Percentiles rank a stretch among this genome's conserved stretches.
Evolutionary conservation across 139 green algal species (phyloP).

Genomic region (Penium margaritaceum): DNA sequence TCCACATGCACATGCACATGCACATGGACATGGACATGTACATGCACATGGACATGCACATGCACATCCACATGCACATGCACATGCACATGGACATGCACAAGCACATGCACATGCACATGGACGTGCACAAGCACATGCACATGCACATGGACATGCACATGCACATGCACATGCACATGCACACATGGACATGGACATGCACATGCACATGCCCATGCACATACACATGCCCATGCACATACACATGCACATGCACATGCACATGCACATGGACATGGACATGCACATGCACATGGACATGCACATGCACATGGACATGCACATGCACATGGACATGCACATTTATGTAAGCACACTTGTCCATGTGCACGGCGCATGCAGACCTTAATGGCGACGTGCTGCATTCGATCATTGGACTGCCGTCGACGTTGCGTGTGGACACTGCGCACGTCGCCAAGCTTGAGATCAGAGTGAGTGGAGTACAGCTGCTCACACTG

Average conservation of each 20-base stretch:
- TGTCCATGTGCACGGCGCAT: background rate
- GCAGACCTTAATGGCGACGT: conserved; percentile 35
- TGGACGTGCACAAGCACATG: too few relatives aligned
- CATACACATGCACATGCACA: background rate
- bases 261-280: background rate
- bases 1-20: too few relatives aligned
- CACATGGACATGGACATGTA: too few relatives aligned
- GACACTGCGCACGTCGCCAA: conserved; percentile 17
- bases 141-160: background rate
- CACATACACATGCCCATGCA: background rate
- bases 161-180: background rate
- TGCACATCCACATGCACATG: too few relatives aligned
- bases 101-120: too few relatives aligned
- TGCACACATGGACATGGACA: too few relatives aligned
- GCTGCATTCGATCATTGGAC: conserved; percentile 33
- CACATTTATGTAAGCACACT: too few relatives aligned
- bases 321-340: background rate
- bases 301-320: background rate
- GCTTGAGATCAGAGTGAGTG: conserved; percentile 36
- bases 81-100: too few relatives aligned
- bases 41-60: background rate
- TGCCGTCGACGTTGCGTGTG: conserved; percentile 30
- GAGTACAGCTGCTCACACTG: too few relatives aligned
- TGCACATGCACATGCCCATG: too few relatives aligned
- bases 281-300: background rate